These are phyloP conservation scores for Suillus luteus DNA, from an alignment of 768 basidiomycete species.

Conservation along the genomic window DNA sequence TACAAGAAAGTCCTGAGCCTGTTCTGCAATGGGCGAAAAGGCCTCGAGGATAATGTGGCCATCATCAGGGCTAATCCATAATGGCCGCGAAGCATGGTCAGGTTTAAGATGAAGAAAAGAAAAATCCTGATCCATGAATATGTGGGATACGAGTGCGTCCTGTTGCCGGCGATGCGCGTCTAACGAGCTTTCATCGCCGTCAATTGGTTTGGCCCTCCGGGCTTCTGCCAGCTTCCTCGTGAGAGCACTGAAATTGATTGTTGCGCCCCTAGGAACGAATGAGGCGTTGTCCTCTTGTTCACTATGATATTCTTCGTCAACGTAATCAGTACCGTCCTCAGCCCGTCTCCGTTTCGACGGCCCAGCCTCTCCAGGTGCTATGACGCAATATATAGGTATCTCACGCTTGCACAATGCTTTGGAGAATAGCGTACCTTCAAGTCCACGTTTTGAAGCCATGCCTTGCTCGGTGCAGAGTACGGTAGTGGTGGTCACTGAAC, in stretches of 20 bases:
- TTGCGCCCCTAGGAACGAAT: slow-evolving; percentile 68
- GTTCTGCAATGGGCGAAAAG: slow-evolving; percentile 96
- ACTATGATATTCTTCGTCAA: slow-evolving; percentile 54
- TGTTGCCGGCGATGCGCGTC: slow-evolving; percentile 72
- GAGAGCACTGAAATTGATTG: slow-evolving; percentile 86
- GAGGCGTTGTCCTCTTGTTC: slow-evolving; percentile 36
- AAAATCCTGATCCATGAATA: slow-evolving; percentile 85
- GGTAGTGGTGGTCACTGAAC: neutral
- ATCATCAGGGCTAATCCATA: slow-evolving; percentile 95
- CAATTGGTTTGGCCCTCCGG: slow-evolving; percentile 43
- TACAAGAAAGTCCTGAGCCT: slow-evolving; percentile 97
- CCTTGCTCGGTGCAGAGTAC: neutral
- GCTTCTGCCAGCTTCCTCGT: slow-evolving; percentile 77
- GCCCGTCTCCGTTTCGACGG: slow-evolving; percentile 46
- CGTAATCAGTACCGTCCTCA: slow-evolving; percentile 56
- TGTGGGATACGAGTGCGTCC: slow-evolving; percentile 75
- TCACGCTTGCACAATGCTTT: neutral
- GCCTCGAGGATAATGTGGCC: slow-evolving; percentile 95
- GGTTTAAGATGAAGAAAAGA: slow-evolving; percentile 84
- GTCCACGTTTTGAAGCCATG: slow-evolving; percentile 43
- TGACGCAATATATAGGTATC: slow-evolving; percentile 7
- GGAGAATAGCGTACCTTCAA: slow-evolving; percentile 37
- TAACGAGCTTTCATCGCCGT: slow-evolving; percentile 51
- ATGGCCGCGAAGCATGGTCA: slow-evolving; percentile 88
- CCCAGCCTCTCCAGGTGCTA: slow-evolving; percentile 24